These are phyloP conservation scores for Neurospora sp. DNA, from an alignment of 495 filamentous ascomycete genomes.

Conservation along the genomic window DNA sequence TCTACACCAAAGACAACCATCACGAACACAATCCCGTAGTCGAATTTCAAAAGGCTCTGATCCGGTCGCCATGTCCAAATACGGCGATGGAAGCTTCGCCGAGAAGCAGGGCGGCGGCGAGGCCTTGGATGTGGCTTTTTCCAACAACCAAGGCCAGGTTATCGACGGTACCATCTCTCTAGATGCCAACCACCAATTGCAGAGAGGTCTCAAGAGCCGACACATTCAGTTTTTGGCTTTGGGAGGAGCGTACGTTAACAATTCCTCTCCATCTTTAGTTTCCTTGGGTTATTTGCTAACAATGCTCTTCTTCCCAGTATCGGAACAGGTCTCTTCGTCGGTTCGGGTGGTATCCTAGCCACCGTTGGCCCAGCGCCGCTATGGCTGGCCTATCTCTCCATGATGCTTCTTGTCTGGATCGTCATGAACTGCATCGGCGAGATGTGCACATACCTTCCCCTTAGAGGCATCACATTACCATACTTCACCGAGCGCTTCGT, in stretches of 20 bases:
- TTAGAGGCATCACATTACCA: conserved; percentile 43
- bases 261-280: background rate
- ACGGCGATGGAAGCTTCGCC: background rate
- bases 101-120: background rate
- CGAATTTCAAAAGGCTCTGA: background rate
- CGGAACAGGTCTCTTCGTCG: conserved; percentile 52
- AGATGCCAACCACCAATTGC: conserved; percentile 22
- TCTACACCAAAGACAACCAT: background rate
- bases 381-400: conserved; percentile 43
- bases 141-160: background rate
- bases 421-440: conserved; percentile 40
- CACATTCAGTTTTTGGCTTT: conserved; percentile 67
- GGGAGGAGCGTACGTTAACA: conserved; percentile 39
- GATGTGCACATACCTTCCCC: conserved; percentile 53
- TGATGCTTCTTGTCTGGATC: conserved; percentile 33
- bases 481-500: conserved; percentile 67
- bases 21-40: background rate
- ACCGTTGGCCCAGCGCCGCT: conserved; percentile 38
- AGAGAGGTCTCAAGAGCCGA: conserved; percentile 55
- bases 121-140: background rate
- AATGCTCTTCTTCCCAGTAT: conserved; percentile 29
- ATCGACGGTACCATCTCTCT: conserved; percentile 17
- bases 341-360: conserved; percentile 39
- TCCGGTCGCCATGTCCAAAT: background rate
- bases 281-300: background rate